These are phyloP conservation scores for Letharia lupina DNA, from an alignment of 495 filamentous ascomycete genomes.

Conservation along the genomic window DNA sequence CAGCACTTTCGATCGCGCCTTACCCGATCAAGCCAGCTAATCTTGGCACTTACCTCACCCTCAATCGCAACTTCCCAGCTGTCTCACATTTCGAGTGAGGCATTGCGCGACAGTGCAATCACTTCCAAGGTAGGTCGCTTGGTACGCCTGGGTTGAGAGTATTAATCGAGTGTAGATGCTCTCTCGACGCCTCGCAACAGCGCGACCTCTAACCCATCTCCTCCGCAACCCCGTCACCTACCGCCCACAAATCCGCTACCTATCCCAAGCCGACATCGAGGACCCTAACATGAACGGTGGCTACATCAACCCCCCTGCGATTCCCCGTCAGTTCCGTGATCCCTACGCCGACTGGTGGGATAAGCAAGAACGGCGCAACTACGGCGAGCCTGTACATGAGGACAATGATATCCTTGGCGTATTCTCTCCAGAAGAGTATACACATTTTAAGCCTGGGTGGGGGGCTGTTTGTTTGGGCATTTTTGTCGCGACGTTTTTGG, in stretches of 20 bases:
- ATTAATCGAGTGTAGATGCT: slow-evolving; percentile 33
- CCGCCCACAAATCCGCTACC: slow-evolving; percentile 41
- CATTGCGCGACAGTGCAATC: slow-evolving; percentile 3
- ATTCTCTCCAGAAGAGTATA: slow-evolving; percentile 85
- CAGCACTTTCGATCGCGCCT: slow-evolving; percentile 19
- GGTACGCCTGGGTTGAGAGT: background rate
- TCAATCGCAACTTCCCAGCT: background rate
- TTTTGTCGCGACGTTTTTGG: slow-evolving; percentile 63
- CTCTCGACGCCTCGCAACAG: slow-evolving; percentile 33
- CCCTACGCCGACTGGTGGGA: slow-evolving; percentile 96
- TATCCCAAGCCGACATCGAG: slow-evolving; percentile 52
- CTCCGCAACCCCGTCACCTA: slow-evolving; percentile 27
- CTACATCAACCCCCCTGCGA: slow-evolving; percentile 76
- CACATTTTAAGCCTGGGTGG: slow-evolving; percentile 64
- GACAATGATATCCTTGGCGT: slow-evolving; percentile 93
- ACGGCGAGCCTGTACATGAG: slow-evolving; percentile 90
- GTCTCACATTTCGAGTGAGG: background rate
- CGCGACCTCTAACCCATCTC: slow-evolving; percentile 33
- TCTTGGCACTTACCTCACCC: background rate
- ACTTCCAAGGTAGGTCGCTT: background rate
- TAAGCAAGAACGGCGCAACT: slow-evolving; percentile 92
- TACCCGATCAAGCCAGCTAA: slow-evolving; percentile 4
- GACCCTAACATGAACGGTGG: slow-evolving; percentile 84
- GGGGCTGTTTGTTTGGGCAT: slow-evolving; percentile 62
- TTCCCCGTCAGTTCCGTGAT: slow-evolving; percentile 84